Evolutionary conservation across 257 asterid species (phyloP), one percentile per base, ranked within the genome.

Genomic region (Nicotiana benthamiana): DNA sequence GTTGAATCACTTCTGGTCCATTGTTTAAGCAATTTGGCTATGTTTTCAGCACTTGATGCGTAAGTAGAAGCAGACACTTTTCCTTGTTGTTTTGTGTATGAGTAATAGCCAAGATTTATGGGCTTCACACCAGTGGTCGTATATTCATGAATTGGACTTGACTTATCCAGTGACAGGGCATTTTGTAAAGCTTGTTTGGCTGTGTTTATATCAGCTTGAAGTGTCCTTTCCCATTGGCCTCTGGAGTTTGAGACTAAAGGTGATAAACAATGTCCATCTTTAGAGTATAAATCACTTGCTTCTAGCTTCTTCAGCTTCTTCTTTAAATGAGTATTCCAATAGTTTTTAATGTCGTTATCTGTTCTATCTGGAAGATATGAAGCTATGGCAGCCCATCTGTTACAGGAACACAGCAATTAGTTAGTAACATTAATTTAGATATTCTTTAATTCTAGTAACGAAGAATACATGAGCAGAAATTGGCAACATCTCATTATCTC

Each of bases 321-420:
- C 86, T 91, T 96, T 84, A 96, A 62, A 85, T 96, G 99, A 12
- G 99, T 94, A 40, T 96, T 96, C 99, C 99, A 96, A 81, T 88
- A 93, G 82, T 96, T 96, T 67, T 96, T 96, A 4, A 96, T 91
- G 83, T 96, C 99, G 36, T 96, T 96, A 63, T 96, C 99, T 9
- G 99, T 96, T 87, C 99, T 92, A 84, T 96, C 99, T 0, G 97
- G 98, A 5, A 96, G 92, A 75, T 96, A 96, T 3, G 97, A 90
- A 79, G 99, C 98, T 72, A 96, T 94, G n/a, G 99, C 97, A 9
- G 99, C 99, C 99, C 99, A 96, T 84, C 99, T 96, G 86, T 75
- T 11, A 2, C n/a, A 24, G 12, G 10, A 15, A 20, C 5, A 0
- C 11, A 32, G 9, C 54, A 28, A 26, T 5, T 15, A 22, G 12